Conservation (phyloP, 495 filamentous ascomycete genomes). For the Hypomontagnella submonticulosa region DNA sequence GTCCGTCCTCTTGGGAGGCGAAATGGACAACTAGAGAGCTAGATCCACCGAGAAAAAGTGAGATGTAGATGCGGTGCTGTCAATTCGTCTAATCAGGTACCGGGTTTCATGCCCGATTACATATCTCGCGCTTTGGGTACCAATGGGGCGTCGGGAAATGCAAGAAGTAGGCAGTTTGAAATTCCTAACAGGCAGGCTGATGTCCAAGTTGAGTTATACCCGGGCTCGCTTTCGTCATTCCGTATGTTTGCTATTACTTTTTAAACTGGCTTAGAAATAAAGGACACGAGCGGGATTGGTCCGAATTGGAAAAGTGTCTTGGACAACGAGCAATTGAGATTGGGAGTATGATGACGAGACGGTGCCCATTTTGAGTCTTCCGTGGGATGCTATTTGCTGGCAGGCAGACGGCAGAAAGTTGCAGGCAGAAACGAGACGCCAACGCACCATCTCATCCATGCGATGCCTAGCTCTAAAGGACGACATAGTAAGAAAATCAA, state of each 20-base stretch:
- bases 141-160: constrained; percentile 37
- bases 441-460: constrained; percentile 40
- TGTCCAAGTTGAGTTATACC: constrained; percentile 30
- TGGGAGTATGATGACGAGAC: constrained; percentile 29
- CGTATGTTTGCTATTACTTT: constrained; percentile 20
- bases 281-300: constrained; percentile 9
- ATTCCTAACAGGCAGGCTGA: constrained; percentile 6
- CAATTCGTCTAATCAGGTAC: constrained; percentile 33
- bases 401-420: constrained; percentile 30
- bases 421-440: constrained; percentile 35
- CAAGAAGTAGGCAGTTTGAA: constrained; percentile 4
- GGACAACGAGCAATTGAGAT: constrained; percentile 18
- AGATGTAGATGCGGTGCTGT: constrained; percentile 26
- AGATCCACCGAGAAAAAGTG: constrained; percentile 27
- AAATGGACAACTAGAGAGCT: constrained; percentile 19
- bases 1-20: constrained; percentile 20
- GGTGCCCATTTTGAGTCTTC: constrained; percentile 21
- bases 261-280: constrained; percentile 27
- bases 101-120: constrained; percentile 42
- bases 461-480: constrained; percentile 29
- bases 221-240: constrained; percentile 19
- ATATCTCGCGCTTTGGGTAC: constrained; percentile 41
- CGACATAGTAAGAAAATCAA: not conserved
- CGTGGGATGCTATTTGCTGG: constrained; percentile 34
- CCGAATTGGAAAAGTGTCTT: constrained; percentile 14